phyloP scores from a whole-genome alignment of 148 eudicot species.

The Silene conica region DNA sequence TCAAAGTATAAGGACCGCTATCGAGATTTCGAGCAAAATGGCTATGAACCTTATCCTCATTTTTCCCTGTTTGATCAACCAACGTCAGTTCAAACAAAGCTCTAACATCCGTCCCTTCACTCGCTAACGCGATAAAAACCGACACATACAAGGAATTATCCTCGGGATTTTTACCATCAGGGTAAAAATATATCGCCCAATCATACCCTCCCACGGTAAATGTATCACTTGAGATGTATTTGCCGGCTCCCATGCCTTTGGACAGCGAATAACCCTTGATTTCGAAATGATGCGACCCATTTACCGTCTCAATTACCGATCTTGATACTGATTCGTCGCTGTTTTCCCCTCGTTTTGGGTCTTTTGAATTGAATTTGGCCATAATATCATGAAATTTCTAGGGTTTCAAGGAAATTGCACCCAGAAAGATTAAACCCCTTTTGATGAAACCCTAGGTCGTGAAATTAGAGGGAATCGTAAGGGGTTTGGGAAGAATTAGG shows the following conservation, averaged over 20 bases:
- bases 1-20: slow-evolving; percentile 81
- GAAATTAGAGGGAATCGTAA: slow-evolving; percentile 7
- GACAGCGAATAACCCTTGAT: slow-evolving; percentile 81
- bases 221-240: slow-evolving; percentile 62
- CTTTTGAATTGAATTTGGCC: slow-evolving; percentile 18
- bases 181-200: slow-evolving; percentile 93
- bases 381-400: slow-evolving; percentile 36
- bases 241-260: slow-evolving; percentile 84
- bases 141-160: slow-evolving; percentile 71
- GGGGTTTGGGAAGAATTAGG: not conserved
- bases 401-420: not conserved
- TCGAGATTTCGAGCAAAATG: slow-evolving; percentile 84
- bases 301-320: slow-evolving; percentile 69
- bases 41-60: slow-evolving; percentile 82
- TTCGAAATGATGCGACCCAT: slow-evolving; percentile 76
- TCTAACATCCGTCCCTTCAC: slow-evolving; percentile 91
- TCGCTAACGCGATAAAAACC: slow-evolving; percentile 76
- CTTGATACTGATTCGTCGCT: slow-evolving; percentile 43
- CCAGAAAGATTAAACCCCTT: not conserved
- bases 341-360: slow-evolving; percentile 9
- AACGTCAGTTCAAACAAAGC: slow-evolving; percentile 82
- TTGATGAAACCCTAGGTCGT: slow-evolving; percentile 26
- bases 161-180: slow-evolving; percentile 86
- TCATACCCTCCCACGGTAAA: slow-evolving; percentile 83
- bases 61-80: slow-evolving; percentile 68